phyloP scores from a whole-genome alignment of 2,329 filamentous ascomycete genomes.

The Colletotrichum paranaense region DNA sequence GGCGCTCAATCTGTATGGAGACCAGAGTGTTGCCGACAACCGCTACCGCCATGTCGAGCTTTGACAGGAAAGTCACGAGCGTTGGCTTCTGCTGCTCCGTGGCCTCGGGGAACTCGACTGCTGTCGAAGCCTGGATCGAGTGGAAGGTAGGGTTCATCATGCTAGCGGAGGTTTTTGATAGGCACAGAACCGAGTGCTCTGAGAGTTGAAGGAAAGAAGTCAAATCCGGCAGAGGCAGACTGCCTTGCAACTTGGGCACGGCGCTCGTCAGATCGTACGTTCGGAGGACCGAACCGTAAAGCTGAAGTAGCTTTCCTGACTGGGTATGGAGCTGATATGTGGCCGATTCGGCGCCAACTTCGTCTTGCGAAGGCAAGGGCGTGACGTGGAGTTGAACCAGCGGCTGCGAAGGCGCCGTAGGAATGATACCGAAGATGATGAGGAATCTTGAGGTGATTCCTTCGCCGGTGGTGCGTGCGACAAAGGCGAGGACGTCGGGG shows the following conservation, averaged over 20 bases:
- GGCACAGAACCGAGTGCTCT: conserved; percentile 72
- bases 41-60: conserved; percentile 74
- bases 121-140: conserved; percentile 64
- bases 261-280: conserved; percentile 74
- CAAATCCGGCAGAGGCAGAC: conserved; percentile 61
- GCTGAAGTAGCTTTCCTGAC: conserved; percentile 72
- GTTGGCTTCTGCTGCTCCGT: conserved; percentile 47
- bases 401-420: conserved; percentile 38
- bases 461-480: conserved; percentile 50
- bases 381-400: conserved; percentile 53
- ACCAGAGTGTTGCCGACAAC: conserved; percentile 73
- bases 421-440: conserved; percentile 46
- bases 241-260: conserved; percentile 69
- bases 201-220: conserved; percentile 75
- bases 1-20: conserved; percentile 76
- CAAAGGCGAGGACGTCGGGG: conserved; percentile 65
- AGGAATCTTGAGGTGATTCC: conserved; percentile 42
- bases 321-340: conserved; percentile 70
- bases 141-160: conserved; percentile 78
- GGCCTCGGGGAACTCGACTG: conserved; percentile 55
- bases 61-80: conserved; percentile 72
- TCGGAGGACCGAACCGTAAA: conserved; percentile 63
- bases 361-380: conserved; percentile 45
- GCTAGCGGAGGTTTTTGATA: conserved; percentile 65
- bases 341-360: conserved; percentile 30